Percentiles rank a stretch among this genome's conserved stretches.
These are phyloP conservation scores for Tolypocladium pustulatum DNA, from an alignment of 2,329 filamentous ascomycete species.

Conservation along the genomic window DNA sequence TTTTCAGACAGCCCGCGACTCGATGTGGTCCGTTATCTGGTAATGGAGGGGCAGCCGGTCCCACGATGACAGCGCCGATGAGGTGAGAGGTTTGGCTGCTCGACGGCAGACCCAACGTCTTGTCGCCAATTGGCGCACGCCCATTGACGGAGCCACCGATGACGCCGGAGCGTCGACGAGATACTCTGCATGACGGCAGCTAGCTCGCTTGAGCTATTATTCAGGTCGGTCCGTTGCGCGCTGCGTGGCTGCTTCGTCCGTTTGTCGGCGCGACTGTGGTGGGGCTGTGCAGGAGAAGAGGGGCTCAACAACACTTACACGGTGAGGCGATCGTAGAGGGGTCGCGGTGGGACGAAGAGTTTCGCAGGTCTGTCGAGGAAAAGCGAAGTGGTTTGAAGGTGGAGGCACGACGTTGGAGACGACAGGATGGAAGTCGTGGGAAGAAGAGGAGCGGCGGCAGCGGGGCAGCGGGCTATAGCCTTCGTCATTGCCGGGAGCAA, in stretches of 20 bases:
- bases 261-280: not conserved
- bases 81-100: not conserved
- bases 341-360: not conserved
- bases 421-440: not conserved
- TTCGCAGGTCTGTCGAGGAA: not conserved
- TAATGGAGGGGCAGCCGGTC: not conserved
- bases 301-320: constrained; percentile 5
- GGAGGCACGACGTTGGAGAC: not conserved
- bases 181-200: not conserved
- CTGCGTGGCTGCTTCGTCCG: not conserved
- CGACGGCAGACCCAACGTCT: not conserved
- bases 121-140: not conserved
- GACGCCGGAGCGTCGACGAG: not conserved
- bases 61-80: not conserved
- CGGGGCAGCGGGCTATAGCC: not conserved
- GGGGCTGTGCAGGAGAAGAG: constrained; percentile 1
- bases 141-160: not conserved
- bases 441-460: not conserved
- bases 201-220: constrained; percentile 4
- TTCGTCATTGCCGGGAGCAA: constrained; percentile 16
- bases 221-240: constrained; percentile 4
- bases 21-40: not conserved
- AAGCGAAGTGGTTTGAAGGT: not conserved
- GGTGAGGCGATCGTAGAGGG: not conserved
- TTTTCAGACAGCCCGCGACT: not conserved